These are phyloP conservation scores for Begonia peltatifolia DNA, from an alignment of 306 rosid genomes.

Conservation along the genomic window DNA sequence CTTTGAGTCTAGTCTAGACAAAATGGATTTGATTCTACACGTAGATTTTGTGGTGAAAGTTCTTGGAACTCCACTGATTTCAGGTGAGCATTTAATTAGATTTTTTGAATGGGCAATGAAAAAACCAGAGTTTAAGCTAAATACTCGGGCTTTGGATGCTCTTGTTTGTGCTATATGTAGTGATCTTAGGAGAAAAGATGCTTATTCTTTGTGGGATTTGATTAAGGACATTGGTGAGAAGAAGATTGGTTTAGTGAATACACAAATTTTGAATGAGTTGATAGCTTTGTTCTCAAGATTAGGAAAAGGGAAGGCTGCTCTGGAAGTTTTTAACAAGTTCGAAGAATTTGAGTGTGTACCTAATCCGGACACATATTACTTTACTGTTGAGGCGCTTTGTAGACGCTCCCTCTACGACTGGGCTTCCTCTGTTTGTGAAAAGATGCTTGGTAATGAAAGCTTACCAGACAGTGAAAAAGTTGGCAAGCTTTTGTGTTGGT, in stretches of 20 bases:
- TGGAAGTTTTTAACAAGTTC: conserved; percentile 42
- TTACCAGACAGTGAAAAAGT: conserved; percentile 42
- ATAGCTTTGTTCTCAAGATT: conserved; percentile 36
- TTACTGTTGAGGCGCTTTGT: conserved; percentile 48
- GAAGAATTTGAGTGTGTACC: conserved; percentile 40
- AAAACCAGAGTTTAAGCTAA: conserved; percentile 24
- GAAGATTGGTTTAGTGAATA: conserved; percentile 21
- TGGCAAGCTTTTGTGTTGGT: conserved; percentile 47
- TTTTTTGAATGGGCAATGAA: conserved; percentile 56
- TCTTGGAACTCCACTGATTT: conserved; percentile 30
- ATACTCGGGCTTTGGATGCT: conserved; percentile 25
- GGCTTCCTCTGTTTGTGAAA: conserved; percentile 39
- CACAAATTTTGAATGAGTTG: conserved; percentile 32
- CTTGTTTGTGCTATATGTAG: conserved; percentile 26
- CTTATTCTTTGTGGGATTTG: conserved; percentile 53
- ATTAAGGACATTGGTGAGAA: conserved; percentile 40
- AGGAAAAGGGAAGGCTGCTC: conserved; percentile 62
- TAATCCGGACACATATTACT: conserved; percentile 41
- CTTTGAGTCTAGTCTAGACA: conserved; percentile 36
- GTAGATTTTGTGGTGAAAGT: conserved; percentile 33
- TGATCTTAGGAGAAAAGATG: conserved; percentile 18
- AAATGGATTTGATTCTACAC: conserved; percentile 25
- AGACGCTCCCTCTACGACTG: conserved; percentile 30
- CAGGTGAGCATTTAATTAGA: conserved; percentile 43
- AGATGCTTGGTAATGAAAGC: conserved; percentile 40